A percentile compares a stretch with the other conserved stretches of the same genome.
Evolutionary conservation across 2,329 filamentous ascomycete species (phyloP).

Genomic region (Aspergillus ochraceus): DNA sequence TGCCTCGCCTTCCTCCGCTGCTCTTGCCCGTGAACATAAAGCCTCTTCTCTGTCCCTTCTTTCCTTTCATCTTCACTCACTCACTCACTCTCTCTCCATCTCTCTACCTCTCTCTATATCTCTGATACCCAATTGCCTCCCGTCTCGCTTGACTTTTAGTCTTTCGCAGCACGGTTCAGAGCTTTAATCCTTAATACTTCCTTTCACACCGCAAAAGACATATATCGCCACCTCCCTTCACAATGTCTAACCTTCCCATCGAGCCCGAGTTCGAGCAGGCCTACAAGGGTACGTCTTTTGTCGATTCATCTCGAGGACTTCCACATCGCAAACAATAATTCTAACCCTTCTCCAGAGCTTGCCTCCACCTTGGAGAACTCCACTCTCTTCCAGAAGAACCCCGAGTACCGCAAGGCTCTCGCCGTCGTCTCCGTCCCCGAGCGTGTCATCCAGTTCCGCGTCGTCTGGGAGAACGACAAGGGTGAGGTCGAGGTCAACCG

Average conservation of each 20-base stretch:
- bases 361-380: conserved; percentile 92
- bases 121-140: conserved; percentile 12
- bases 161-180: not conserved
- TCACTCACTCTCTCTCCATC: conserved; percentile 4
- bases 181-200: not conserved
- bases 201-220: too few relatives aligned
- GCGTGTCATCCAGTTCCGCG: conserved; percentile 94
- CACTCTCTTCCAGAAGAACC: conserved; percentile 88
- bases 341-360: conserved; percentile 64
- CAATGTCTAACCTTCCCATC: conserved; percentile 77
- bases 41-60: not conserved
- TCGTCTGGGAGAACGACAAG: conserved; percentile 95
- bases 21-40: conserved; percentile 3
- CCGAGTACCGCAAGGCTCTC: conserved; percentile 90
- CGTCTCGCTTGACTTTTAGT: conserved; percentile 11
- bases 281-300: conserved; percentile 73
- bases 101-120: conserved; percentile 5
- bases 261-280: conserved; percentile 99
- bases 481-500: conserved; percentile 84
- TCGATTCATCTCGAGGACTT: not conserved
- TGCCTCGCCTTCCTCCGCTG: conserved; percentile 14
- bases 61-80: too few relatives aligned
- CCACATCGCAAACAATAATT: conserved; percentile 1
- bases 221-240: conserved; percentile 19
- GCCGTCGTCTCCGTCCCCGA: conserved; percentile 87